phyloP scores from a whole-genome alignment of 169 alveolate species.

The Plasmodium fragile region DNA sequence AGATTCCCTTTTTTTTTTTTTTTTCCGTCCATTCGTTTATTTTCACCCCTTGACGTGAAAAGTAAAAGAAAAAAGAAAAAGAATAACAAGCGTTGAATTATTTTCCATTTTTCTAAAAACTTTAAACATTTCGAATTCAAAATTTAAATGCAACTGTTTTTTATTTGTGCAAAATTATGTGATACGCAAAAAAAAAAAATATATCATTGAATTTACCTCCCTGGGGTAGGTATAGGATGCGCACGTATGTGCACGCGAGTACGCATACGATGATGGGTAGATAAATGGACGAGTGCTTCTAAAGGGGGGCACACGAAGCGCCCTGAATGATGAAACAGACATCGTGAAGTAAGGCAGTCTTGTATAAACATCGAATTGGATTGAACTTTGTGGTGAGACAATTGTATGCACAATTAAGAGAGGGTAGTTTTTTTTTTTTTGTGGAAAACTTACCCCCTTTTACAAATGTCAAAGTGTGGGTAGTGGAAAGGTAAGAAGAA shows the following conservation, averaged over 20 bases:
- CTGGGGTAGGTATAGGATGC: background rate
- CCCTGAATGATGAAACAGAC: background rate
- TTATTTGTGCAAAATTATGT: background rate
- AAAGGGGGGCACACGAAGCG: background rate
- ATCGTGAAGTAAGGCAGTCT: background rate
- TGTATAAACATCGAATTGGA: background rate
- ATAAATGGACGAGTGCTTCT: background rate
- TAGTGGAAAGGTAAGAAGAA: background rate
- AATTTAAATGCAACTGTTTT: background rate
- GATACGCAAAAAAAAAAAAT: background rate
- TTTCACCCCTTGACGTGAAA: background rate
- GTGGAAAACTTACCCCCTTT: background rate
- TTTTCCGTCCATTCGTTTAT: background rate
- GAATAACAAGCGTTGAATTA: background rate
- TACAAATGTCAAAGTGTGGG: background rate
- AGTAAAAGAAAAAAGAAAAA: background rate
- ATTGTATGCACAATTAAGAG: background rate
- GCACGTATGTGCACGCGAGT: background rate
- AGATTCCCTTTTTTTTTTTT: background rate
- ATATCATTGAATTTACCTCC: background rate
- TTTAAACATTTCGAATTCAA: background rate
- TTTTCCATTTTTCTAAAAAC: background rate
- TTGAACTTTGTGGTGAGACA: background rate
- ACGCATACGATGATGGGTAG: background rate
- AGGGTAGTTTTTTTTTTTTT: background rate